A percentile compares a stretch with the other conserved stretches of the same genome.
Evolutionary conservation across 352 stramenopile genomes (phyloP).

Genomic region (Pythium sukuiense): DNA sequence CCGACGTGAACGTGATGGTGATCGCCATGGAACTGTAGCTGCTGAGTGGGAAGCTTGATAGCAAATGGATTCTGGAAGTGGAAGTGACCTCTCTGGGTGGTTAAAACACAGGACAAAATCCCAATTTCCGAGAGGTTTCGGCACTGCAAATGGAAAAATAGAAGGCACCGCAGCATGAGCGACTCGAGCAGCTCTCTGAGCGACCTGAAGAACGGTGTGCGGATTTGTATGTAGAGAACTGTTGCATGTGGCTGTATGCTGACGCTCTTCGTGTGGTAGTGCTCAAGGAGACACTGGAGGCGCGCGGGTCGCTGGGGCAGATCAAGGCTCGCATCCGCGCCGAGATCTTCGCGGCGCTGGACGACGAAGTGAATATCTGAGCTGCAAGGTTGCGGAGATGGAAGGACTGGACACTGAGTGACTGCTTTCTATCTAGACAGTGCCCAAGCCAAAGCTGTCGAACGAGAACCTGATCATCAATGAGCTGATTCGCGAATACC

Average conservation of each 20-base stretch:
- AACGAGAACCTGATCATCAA: constrained; percentile 95
- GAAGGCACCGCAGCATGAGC: constrained; percentile 13
- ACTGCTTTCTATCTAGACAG: constrained; percentile 21
- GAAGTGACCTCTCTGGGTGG: neutral
- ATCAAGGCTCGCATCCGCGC: constrained; percentile 84
- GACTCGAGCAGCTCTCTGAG: constrained; percentile 21
- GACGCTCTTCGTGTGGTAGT: constrained; percentile 32
- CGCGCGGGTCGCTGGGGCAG: constrained; percentile 70
- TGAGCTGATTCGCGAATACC: constrained; percentile 93
- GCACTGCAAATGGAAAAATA: constrained; percentile 1
- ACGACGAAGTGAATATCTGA: constrained; percentile 55
- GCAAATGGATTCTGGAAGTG: constrained; percentile 16
- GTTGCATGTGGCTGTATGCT: neutral
- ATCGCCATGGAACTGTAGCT: constrained; percentile 44
- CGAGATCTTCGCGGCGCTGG: constrained; percentile 82
- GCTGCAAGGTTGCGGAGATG: neutral
- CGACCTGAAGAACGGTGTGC: constrained; percentile 29
- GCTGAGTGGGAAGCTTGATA: neutral
- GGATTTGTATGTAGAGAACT: neutral
- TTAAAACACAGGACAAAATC: constrained; percentile 17
- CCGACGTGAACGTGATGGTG: constrained; percentile 58
- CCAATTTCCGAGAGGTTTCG: neutral
- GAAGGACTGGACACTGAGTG: neutral
- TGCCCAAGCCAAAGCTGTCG: constrained; percentile 76
- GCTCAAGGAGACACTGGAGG: constrained; percentile 82